Conservation (phyloP, 2,329 filamentous ascomycete species). For the Monilinia fructigena region DNA sequence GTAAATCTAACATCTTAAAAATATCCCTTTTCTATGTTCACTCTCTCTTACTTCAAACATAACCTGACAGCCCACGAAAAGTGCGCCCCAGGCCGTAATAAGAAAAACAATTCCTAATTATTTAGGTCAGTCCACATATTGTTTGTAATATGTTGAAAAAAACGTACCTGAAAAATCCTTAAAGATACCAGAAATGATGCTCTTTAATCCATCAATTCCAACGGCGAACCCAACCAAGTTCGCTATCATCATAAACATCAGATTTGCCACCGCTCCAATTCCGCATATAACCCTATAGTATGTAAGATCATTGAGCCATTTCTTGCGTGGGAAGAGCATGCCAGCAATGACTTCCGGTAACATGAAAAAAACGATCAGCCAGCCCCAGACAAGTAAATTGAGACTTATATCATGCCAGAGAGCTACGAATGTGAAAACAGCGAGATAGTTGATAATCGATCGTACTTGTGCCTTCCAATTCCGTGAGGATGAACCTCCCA, state of each 20-base stretch:
- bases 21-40: slow-evolving; percentile 78
- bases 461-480: slow-evolving; percentile 50
- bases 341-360: slow-evolving; percentile 77
- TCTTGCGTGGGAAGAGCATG: slow-evolving; percentile 66
- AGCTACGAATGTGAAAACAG: slow-evolving; percentile 94
- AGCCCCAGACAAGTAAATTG: slow-evolving; percentile 89
- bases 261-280: slow-evolving; percentile 75
- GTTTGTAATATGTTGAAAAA: not conserved
- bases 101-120: slow-evolving; percentile 68
- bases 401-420: slow-evolving; percentile 98
- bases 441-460: slow-evolving; percentile 71
- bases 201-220: slow-evolving; percentile 81
- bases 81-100: slow-evolving; percentile 62
- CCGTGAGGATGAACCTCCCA: slow-evolving; percentile 67
- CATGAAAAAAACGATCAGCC: slow-evolving; percentile 93
- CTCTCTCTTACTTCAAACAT: slow-evolving; percentile 95
- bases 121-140: slow-evolving; percentile 31
- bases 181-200: slow-evolving; percentile 72
- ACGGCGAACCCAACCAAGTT: slow-evolving; percentile 95
- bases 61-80: slow-evolving; percentile 85
- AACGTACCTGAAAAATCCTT: slow-evolving; percentile 66
- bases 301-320: slow-evolving; percentile 68
- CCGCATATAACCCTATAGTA: slow-evolving; percentile 78
- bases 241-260: slow-evolving; percentile 93
- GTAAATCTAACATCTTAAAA: slow-evolving; percentile 69